Evolutionary conservation across 1,139 yeast genomes (phyloP), one percentile per base, ranked within the genome.

Genomic region (Candida labiduridarum): DNA sequence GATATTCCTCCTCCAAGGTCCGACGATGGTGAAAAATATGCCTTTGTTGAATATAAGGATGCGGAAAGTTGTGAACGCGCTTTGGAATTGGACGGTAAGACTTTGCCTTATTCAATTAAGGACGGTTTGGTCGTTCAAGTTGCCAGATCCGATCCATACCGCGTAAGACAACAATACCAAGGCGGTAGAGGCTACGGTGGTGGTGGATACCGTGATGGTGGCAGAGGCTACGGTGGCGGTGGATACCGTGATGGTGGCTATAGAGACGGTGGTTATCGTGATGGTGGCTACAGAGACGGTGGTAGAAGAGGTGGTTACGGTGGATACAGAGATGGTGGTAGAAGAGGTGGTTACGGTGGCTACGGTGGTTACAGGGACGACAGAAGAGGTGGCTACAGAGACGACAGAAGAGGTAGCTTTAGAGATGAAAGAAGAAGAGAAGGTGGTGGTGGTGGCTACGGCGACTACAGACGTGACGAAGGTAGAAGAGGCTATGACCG

Each of bases 1-100:
- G 89, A 83, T 59, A 83, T 85, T 51, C 87, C 89, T 35, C 89
- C 89, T 49, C 86, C 89, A 51, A 78, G 85, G 66, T 74, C 81
- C 29, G 80, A 80, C 51, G 84, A 81, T 54, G 84, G 86, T 44
- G 77, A 82, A 58, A 84, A 85, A 57, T 85, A 78, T 60, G 91
- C 90, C n/a, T 86, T 85, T 67, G 89, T 86, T 33, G 89, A 85
- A 62, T 86, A 78, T 62, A 80, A 81, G 59, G 79, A 75, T 51
- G 65, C 72, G 16, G 81, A 81, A 54, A 87, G 83, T 60, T 85
- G 89, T 57, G 85, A 83, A 59, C 77, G 76, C 48, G 89, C 89
- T 12, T 64, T 84, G 45, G 78, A 76, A 47, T 66, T 83, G 59
- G 78, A 81, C 56, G 79, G 78, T 22, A 76, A 78, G 62, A 63